Evolutionary conservation across 148 eudicot species (phyloP).

Genomic region (Cornus controversa): DNA sequence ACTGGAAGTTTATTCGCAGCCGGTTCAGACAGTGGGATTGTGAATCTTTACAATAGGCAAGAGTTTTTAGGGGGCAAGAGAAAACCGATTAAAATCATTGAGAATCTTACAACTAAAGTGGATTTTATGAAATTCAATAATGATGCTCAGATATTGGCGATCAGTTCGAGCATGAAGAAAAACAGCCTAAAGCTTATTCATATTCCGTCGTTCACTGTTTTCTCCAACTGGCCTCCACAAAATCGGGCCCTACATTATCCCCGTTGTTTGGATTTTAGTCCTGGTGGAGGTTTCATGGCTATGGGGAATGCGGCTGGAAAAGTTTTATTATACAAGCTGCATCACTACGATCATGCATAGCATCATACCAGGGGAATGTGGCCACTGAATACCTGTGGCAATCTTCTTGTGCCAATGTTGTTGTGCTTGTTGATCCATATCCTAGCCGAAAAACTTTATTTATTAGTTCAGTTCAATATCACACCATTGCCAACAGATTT

Average conservation of each 20-base stretch:
- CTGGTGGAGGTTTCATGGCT: slow-evolving; percentile 93
- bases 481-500: no score
- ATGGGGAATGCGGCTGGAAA: slow-evolving; percentile 77
- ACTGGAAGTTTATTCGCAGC: slow-evolving; percentile 74
- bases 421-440: no score
- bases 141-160: slow-evolving; percentile 81
- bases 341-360: slow-evolving; percentile 74
- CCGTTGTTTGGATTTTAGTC: slow-evolving; percentile 79
- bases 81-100: slow-evolving; percentile 72
- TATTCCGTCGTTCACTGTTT: slow-evolving; percentile 75
- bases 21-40: slow-evolving; percentile 81
- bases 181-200: slow-evolving; percentile 79
- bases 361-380: no score
- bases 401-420: no score
- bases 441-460: no score
- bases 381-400: no score
- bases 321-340: slow-evolving; percentile 73
- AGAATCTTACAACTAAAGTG: slow-evolving; percentile 61
- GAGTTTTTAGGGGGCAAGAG: slow-evolving; percentile 82
- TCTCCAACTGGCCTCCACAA: slow-evolving; percentile 89
- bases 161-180: slow-evolving; percentile 73
- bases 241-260: slow-evolving; percentile 46
- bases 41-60: slow-evolving; percentile 72
- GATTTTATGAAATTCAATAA: slow-evolving; percentile 78
- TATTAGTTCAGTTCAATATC: no score